phyloP scores from a whole-genome alignment of 805 yeast species.

The Saturnispora sekii region DNA sequence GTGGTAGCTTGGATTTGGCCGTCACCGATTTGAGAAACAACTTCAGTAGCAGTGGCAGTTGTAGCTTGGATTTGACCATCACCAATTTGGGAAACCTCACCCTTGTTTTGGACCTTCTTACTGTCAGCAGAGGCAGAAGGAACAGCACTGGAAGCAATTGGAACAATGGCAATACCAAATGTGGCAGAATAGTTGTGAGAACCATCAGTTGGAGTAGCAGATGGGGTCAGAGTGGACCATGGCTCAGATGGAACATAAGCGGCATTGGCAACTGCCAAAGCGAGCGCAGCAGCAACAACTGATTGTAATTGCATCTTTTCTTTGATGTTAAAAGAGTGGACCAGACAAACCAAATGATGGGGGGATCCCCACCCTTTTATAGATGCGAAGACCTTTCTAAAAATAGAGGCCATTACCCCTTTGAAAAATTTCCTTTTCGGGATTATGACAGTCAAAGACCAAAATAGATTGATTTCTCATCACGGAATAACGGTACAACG shows the following conservation, averaged over 20 bases:
- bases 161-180: constrained; percentile 64
- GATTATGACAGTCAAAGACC: background rate
- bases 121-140: constrained; percentile 11
- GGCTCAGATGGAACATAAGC: constrained; percentile 60
- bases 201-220: constrained; percentile 37
- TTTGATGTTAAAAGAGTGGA: background rate
- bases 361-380: background rate
- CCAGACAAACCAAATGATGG: background rate
- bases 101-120: constrained; percentile 21
- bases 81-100: constrained; percentile 33
- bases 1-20: constrained; percentile 37
- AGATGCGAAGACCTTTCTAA: background rate
- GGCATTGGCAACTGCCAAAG: constrained; percentile 37
- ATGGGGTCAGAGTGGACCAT: constrained; percentile 67
- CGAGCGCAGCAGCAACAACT: constrained; percentile 35
- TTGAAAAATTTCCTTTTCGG: constrained; percentile 2
- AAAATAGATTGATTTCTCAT: background rate
- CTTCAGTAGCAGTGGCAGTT: constrained; percentile 14
- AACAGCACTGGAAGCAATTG: constrained; percentile 47
- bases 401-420: background rate
- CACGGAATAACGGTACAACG: too few relatives aligned
- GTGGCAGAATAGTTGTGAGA: constrained; percentile 44
- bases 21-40: constrained; percentile 19
- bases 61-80: constrained; percentile 37
- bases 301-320: constrained; percentile 35